Evolutionary conservation across 2,329 filamentous ascomycete species (phyloP).

Genomic region (Ploettnerulaceae sp.): DNA sequence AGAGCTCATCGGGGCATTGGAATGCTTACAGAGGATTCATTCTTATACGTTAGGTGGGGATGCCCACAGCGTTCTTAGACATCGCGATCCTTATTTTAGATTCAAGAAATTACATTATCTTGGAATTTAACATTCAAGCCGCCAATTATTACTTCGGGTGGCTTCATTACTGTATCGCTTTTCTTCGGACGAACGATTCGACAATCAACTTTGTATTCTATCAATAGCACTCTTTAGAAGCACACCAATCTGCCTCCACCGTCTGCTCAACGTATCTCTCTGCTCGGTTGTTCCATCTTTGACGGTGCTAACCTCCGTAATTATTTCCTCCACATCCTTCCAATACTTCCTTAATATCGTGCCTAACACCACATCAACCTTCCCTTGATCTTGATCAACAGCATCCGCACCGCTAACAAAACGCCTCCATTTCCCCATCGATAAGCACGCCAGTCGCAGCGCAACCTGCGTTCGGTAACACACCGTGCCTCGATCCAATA

Average conservation of each 20-base stretch:
- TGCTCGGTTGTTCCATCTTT: conserved; percentile 19
- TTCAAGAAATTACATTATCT: too few species aligned
- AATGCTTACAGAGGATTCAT: too few species aligned
- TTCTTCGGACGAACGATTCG: not conserved
- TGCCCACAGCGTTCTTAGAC: not conserved
- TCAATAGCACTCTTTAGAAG: conserved; percentile 18
- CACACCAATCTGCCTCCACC: conserved; percentile 25
- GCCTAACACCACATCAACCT: conserved; percentile 38
- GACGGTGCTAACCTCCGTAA: conserved; percentile 10
- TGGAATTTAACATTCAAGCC: too few species aligned
- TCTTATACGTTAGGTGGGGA: not conserved
- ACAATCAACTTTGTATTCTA: conserved; percentile 16
- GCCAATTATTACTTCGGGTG: too few species aligned
- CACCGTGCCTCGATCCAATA: conserved; percentile 45
- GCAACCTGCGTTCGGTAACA: conserved; percentile 55
- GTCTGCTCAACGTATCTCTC: conserved; percentile 19
- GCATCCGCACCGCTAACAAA: conserved; percentile 45
- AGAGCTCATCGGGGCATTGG: too few species aligned
- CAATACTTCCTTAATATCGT: conserved; percentile 20
- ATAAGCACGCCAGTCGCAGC: conserved; percentile 38
- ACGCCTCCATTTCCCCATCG: conserved; percentile 40
- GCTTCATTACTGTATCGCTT: not conserved
- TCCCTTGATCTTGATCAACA: conserved; percentile 39
- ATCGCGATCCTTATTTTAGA: too few species aligned
- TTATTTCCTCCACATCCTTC: conserved; percentile 12